A percentile compares a stretch with the other conserved stretches of the same genome.
Conservation (phyloP, 371 early-diverging fungal genomes). For the Actinomucor elegans region DNA sequence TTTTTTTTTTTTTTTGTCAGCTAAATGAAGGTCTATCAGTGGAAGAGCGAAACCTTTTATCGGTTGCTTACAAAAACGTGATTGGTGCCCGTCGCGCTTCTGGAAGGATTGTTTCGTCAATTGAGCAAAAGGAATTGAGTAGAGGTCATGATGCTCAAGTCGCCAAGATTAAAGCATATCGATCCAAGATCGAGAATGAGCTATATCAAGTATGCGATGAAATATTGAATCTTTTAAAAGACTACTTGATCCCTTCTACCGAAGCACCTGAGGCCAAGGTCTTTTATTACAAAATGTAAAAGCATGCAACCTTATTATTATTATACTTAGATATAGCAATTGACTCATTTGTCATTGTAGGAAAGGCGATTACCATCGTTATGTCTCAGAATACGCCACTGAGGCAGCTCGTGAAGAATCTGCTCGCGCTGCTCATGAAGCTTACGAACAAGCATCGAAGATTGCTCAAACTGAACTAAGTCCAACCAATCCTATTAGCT, state of each 20-base stretch:
- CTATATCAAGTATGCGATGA: slow-evolving; percentile 94
- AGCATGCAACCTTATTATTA: neutral
- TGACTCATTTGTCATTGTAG: slow-evolving; percentile 32
- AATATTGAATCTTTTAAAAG: slow-evolving; percentile 90
- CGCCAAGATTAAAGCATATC: slow-evolving; percentile 87
- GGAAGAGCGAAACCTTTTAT: slow-evolving; percentile 98
- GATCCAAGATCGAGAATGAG: slow-evolving; percentile 90
- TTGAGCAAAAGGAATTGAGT: slow-evolving; percentile 96
- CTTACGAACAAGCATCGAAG: slow-evolving; percentile 95
- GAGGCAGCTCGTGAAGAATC: slow-evolving; percentile 85
- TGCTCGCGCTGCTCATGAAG: slow-evolving; percentile 85
- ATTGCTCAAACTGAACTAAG: slow-evolving; percentile 92
- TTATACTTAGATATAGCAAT: no score
- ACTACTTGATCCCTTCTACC: slow-evolving; percentile 85
- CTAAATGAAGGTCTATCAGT: slow-evolving; percentile 78
- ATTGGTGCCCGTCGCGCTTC: slow-evolving; percentile 99
- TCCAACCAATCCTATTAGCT: slow-evolving; percentile 98
- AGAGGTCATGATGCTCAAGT: slow-evolving; percentile 88
- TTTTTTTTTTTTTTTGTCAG: no score
- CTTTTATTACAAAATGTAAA: slow-evolving; percentile 98
- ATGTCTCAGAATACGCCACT: slow-evolving; percentile 96
- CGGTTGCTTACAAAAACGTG: slow-evolving; percentile 99
- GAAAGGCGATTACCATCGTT: slow-evolving; percentile 99
- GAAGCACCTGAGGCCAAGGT: slow-evolving; percentile 94
- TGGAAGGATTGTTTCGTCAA: slow-evolving; percentile 98